A percentile compares a stretch with the other conserved stretches of the same genome.
Evolutionary conservation across 106 monocot species (phyloP).

Genomic region (Acorus calamus): DNA sequence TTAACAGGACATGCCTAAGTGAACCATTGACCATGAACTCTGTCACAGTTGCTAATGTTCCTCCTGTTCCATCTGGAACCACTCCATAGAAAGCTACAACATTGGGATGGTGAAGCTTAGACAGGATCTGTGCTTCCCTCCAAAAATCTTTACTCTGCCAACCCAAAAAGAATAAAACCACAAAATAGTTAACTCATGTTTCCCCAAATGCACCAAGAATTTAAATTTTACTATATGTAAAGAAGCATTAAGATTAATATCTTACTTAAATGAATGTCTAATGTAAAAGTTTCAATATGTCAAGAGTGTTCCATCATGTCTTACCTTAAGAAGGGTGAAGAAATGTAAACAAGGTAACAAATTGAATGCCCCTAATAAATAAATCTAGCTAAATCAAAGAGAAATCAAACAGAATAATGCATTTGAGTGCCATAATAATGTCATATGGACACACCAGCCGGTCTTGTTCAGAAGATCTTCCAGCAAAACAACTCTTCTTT

Average conservation of each 20-base stretch:
- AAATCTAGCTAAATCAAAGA: neutral
- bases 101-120: constrained; percentile 96
- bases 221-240: no score
- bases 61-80: constrained; percentile 80
- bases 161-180: neutral
- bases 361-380: no score
- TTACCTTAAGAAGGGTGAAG: no score
- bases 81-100: constrained; percentile 96
- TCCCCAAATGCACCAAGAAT: neutral
- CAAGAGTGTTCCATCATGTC: no score
- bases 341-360: no score
- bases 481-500: constrained; percentile 79
- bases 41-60: constrained; percentile 85
- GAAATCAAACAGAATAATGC: neutral
- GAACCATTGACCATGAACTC: constrained; percentile 99
- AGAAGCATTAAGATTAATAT: no score
- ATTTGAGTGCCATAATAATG: neutral
- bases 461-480: constrained; percentile 74
- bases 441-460: constrained; percentile 37
- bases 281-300: no score
- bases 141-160: constrained; percentile 84
- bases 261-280: no score
- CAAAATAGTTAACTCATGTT: neutral
- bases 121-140: constrained; percentile 95
- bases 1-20: constrained; percentile 62